Evolutionary conservation across 1,139 yeast species (phyloP).

Genomic region (Pneumocystis wakefieldiae): DNA sequence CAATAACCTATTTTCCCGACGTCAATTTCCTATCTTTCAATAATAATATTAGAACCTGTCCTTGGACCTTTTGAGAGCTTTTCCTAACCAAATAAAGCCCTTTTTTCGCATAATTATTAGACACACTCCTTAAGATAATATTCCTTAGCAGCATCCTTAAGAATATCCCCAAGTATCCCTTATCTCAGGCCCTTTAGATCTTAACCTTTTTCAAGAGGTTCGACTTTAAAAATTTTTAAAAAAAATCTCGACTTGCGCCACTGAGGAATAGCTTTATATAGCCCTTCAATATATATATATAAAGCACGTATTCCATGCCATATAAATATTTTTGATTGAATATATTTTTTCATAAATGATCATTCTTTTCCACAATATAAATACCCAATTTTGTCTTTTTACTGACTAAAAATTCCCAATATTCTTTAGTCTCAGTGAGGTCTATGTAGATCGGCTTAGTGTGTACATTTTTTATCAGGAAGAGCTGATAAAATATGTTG

Average conservation of each 20-base stretch:
- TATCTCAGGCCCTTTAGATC: background rate
- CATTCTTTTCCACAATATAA: too few relatives aligned
- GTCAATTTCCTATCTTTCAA: background rate
- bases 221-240: too few relatives aligned
- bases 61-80: background rate
- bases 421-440: background rate
- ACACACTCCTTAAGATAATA: background rate
- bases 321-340: too few relatives aligned
- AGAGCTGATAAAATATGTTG: background rate
- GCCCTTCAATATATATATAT: too few relatives aligned
- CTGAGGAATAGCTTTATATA: too few relatives aligned
- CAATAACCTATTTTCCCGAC: constrained; percentile 25
- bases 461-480: background rate
- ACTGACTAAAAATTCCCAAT: background rate
- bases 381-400: too few relatives aligned
- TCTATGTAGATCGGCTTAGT: background rate
- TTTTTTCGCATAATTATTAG: background rate
- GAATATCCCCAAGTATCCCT: background rate
- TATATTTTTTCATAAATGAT: too few relatives aligned
- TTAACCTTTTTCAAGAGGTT: too few relatives aligned
- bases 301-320: too few relatives aligned
- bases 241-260: too few relatives aligned
- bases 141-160: background rate
- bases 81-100: background rate
- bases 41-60: background rate